Evolutionary conservation across 2,329 filamentous ascomycete genomes (phyloP), one percentile per base, ranked within the genome.

Genomic region (Teratosphaeriaceae sp.): DNA sequence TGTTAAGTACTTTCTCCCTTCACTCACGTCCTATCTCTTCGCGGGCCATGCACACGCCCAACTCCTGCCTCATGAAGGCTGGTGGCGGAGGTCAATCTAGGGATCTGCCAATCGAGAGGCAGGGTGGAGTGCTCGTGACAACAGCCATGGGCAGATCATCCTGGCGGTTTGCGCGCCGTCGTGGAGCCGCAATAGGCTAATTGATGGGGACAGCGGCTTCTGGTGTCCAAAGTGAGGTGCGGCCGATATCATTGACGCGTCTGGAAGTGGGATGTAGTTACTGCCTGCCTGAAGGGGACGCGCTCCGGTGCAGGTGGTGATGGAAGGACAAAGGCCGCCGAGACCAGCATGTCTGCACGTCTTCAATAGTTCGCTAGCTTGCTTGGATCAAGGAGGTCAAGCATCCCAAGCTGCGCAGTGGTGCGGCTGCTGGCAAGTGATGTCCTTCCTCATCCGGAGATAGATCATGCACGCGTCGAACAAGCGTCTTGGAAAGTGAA

Each of bases 1-100:
- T 33, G 23, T 21, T 43, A 43, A 21, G 34, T 43, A 43, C n/a
- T n/a, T 7, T 15, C 24, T 38, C n/a, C 19, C 30, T 18, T 33
- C 13, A 3, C 15, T 23, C 5, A 4, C 22, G 18, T 22, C 8
- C 29, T 41, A 34, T 34, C 29, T 20, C 18, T 18, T 27, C 15
- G 35, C 19, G 19, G n/a, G 3, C 9, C 38, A 13, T 18, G 18
- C 18, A 21, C 26, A 11, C 19, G 19, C 15, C 16, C n/a, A 20
- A 12, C 38, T 20, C 29, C 29, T 41, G 12, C 27, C 38, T 31
- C 29, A n/a, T 33, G 16, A 23, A 26, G 26, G 26, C 26, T 41
- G 27, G 29, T 15, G 15, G 15, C 31, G 6, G 3, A 19, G 13
- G n/a, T 24, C 11, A 23, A 38, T 13, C 35, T 22, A 23, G n/a